Percentiles rank a stretch among this genome's conserved stretches.
phyloP scores from a whole-genome alignment of 192 early-diverging fungal species.

The Helicostylum pulchrum region DNA sequence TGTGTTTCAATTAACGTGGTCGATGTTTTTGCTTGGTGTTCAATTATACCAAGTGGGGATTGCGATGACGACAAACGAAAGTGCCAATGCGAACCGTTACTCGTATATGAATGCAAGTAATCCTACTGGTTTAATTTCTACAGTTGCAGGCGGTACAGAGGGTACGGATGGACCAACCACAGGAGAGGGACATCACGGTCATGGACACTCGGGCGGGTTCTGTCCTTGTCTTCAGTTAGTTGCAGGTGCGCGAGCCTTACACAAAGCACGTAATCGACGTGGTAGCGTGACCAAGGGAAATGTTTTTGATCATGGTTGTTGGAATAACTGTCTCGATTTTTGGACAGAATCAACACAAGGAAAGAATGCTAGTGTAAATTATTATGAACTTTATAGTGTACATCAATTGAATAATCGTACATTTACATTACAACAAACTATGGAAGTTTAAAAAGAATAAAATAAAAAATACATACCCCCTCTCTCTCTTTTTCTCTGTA shows the following conservation, averaged over 20 bases:
- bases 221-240: slow-evolving; percentile 34
- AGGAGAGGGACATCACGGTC: slow-evolving; percentile 17
- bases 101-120: slow-evolving; percentile 40
- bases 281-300: slow-evolving; percentile 39
- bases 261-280: slow-evolving; percentile 24
- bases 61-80: slow-evolving; percentile 88
- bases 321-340: slow-evolving; percentile 84
- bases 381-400: slow-evolving; percentile 54
- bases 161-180: slow-evolving; percentile 34
- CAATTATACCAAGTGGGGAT: slow-evolving; percentile 78
- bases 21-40: slow-evolving; percentile 65
- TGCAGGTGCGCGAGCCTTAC: slow-evolving; percentile 33
- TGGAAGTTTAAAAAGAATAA: not conserved
- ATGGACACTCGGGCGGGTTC: slow-evolving; percentile 14
- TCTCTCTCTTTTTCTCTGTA: too few species aligned
- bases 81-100: slow-evolving; percentile 76
- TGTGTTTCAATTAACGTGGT: slow-evolving; percentile 78
- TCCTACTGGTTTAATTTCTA: slow-evolving; percentile 37
- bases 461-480: too few species aligned
- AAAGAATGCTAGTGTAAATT: slow-evolving; percentile 51
- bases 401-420: slow-evolving; percentile 8
- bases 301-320: slow-evolving; percentile 78
- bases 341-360: slow-evolving; percentile 62
- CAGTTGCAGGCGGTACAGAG: slow-evolving; percentile 47
- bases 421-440: not conserved